phyloP scores from a whole-genome alignment of 441 rosid species.

The Jatropha podagrica region DNA sequence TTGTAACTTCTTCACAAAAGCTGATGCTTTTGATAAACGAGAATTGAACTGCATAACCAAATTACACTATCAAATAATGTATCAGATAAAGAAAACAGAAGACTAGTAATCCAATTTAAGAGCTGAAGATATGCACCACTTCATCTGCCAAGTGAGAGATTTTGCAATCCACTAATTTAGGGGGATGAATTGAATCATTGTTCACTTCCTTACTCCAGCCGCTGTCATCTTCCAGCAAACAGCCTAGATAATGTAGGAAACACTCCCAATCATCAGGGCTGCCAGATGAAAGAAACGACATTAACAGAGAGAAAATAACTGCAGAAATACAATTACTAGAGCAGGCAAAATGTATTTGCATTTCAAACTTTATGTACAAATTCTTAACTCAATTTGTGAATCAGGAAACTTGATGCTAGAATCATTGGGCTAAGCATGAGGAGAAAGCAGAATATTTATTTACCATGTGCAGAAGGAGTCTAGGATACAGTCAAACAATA shows the following conservation, averaged over 20 bases:
- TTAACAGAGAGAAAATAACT: slow-evolving; percentile 27
- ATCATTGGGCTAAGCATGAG: not conserved
- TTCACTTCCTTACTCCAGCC: slow-evolving; percentile 51
- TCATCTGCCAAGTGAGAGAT: slow-evolving; percentile 71
- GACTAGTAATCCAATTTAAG: slow-evolving; percentile 14
- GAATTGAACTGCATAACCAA: slow-evolving; percentile 71
- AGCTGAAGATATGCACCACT: slow-evolving; percentile 47
- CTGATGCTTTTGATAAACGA: slow-evolving; percentile 67
- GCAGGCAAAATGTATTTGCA: not conserved
- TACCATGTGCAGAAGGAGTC: not conserved
- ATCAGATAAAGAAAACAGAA: not conserved
- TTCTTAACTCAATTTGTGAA: not conserved
- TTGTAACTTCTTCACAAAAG: slow-evolving; percentile 64
- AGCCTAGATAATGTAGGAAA: slow-evolving; percentile 89
- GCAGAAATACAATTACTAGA: slow-evolving; percentile 1
- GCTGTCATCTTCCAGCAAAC: slow-evolving; percentile 90
- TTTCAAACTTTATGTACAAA: not conserved
- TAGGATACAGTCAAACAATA: not conserved
- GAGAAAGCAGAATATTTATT: not conserved
- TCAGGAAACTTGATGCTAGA: not conserved
- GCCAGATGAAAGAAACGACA: slow-evolving; percentile 41
- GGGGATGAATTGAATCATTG: slow-evolving; percentile 47
- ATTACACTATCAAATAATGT: slow-evolving; percentile 21
- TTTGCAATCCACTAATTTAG: slow-evolving; percentile 53
- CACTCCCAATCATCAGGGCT: slow-evolving; percentile 99